Evolutionary conservation across 176 grass and related monocot species (phyloP), one percentile per base, ranked within the genome.

Genomic region (Oryza punctata): DNA sequence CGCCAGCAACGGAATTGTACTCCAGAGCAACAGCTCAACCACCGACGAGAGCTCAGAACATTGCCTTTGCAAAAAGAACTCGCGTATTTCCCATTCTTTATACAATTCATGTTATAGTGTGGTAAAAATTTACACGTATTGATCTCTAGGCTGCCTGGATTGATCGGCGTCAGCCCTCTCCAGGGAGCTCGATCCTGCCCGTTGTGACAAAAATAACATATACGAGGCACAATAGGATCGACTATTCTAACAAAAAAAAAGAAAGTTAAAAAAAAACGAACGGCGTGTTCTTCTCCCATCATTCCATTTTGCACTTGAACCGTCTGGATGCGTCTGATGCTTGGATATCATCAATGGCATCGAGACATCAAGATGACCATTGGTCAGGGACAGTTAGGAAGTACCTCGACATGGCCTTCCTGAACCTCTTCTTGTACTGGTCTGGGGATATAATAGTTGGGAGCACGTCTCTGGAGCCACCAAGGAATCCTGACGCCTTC

Each of bases 361-460:
- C 76, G 75, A 85, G 50, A 83, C 40, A 21, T 92, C 78, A 99
- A 72, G 91, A 79, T 16, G 91, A 92, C 87, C 89, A 99, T 85
- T 96, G 86, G 16, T 99, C 89, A 61, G 91, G 96, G 44, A 99
- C 90, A 35, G 96, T 90, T 11, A 96, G 80, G 83, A 99, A 99
- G 82, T 99, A 99, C 75, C 87, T 94, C 1, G 96, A 99, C 96
- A 99, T 99, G 13, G 96, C 96, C 82, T 99, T 99, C 81, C 96
- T 91, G 69, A 99, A 99, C 63, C 96, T 87, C 78, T 92, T 99
- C 88, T 99, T 99, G 77, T 99, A 99, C 54, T 96, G 91, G 26
- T 86, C 76, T 2, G 93, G 96, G 28, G 93, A 99, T 67, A 99
- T 96, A 28, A 99, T 80, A 0, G 96, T 99, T 4, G 96, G 96